Evolutionary conservation across 2,329 filamentous ascomycete genomes (phyloP).

Genomic region (Trichophyton verrucosum): DNA sequence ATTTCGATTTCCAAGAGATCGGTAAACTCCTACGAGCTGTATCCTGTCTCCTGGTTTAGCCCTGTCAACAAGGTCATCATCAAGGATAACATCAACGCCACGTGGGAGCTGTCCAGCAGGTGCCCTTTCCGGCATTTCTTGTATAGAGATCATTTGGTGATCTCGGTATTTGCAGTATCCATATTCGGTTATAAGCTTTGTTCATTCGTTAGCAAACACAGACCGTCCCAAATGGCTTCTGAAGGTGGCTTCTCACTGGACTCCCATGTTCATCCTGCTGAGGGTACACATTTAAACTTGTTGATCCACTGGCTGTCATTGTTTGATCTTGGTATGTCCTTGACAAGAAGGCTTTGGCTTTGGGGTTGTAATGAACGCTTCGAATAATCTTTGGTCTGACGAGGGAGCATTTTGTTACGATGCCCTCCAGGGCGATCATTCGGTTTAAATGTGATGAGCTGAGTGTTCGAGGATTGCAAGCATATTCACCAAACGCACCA

Average conservation of each 20-base stretch:
- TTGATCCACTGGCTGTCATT: constrained; percentile 77
- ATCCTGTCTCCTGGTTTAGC: constrained; percentile 94
- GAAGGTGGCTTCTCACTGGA: constrained; percentile 38
- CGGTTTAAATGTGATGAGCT: constrained; percentile 82
- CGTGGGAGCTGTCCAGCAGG: constrained; percentile 90
- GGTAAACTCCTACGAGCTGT: constrained; percentile 90
- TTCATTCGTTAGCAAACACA: not conserved
- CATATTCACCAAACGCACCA: constrained; percentile 86
- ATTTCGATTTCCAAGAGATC: constrained; percentile 89
- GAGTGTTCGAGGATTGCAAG: constrained; percentile 87
- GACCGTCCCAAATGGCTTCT: not conserved
- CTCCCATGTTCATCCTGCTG: constrained; percentile 90
- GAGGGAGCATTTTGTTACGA: constrained; percentile 89
- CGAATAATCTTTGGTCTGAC: constrained; percentile 96
- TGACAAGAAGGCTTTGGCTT: constrained; percentile 72
- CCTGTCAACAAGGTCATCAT: constrained; percentile 89
- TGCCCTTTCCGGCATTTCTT: constrained; percentile 96
- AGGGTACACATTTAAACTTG: constrained; percentile 84
- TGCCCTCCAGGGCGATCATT: constrained; percentile 95
- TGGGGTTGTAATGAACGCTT: constrained; percentile 93
- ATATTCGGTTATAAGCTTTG: constrained; percentile 74
- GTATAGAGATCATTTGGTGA: constrained; percentile 94
- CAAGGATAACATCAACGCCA: constrained; percentile 89
- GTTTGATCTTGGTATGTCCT: constrained; percentile 92
- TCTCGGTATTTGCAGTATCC: constrained; percentile 92